Base-by-base conservation (phyloP, 306 rosid genomes). In the Rubus idaeus region DNA sequence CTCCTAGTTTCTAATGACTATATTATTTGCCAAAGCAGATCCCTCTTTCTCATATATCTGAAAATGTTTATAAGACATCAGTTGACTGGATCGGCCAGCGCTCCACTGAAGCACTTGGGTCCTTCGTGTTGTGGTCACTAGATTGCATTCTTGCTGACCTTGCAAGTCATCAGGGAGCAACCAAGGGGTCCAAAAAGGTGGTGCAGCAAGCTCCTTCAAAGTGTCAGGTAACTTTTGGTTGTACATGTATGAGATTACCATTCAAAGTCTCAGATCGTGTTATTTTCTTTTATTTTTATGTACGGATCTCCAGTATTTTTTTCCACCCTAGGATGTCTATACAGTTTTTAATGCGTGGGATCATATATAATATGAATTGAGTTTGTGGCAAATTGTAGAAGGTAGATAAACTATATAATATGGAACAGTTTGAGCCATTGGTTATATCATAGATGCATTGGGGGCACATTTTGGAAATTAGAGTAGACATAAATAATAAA, bases 141-240 rank as follows among this genome's bases (percentile, higher is more conserved):
- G 97, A 90, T 39, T 84, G 89, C 80, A 84, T 88, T 81, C 83
- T 89, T 55, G 78, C 78, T 50, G 97, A 91, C 85, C 76, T 89
- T 61, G 77, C 83, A 65, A 79, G 20, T 82, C 92, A 91, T 72
- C 92, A 82, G 49, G 85, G 84, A 82, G 76, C 69, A 75, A 74
- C 72, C 65, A 91, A 86, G 92, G 89, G 92, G 83, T 85, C 91
- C 35, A 89, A 88, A 85, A 91, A 84, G 80, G 85, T 30, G 51
- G 85, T 74, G 23, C 89, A 85, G 75, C 92, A 76, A 87, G 76
- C 84, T 45, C 81, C 90, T 14, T 85, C 88, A 10, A 90, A 88
- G 80, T 88, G 93, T 76, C 95, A 88, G 91, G 93, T 91, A 82
- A 81, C 56, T 74, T 63, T 79, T 14, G 4, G 68, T 75, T 39